phyloP scores from a whole-genome alignment of 2,329 filamentous ascomycete genomes.

The Lizonia empirigonia region DNA sequence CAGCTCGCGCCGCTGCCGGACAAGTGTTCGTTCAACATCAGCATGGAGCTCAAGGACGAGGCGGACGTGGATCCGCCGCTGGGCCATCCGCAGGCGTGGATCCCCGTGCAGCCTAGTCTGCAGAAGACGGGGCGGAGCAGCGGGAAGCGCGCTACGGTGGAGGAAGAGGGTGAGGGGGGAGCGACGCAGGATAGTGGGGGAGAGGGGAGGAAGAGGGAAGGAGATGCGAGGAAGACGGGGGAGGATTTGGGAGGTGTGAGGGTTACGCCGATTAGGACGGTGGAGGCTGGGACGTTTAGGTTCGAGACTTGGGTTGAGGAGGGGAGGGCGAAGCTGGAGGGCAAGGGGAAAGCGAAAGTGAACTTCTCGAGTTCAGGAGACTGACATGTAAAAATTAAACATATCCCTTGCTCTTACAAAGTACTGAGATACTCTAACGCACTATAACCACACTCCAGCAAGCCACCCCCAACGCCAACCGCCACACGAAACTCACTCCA shows the following conservation, averaged over 20 bases:
- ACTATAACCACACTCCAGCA: too few relatives aligned
- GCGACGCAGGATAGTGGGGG: slow-evolving; percentile 24
- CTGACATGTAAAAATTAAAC: slow-evolving; percentile 7
- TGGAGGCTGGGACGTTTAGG: slow-evolving; percentile 68
- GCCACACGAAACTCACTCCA: neutral
- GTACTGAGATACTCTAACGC: neutral
- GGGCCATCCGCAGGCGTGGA: slow-evolving; percentile 62
- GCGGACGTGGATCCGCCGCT: slow-evolving; percentile 55
- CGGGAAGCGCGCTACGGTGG: neutral
- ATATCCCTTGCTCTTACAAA: too few relatives aligned
- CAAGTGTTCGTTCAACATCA: slow-evolving; percentile 76
- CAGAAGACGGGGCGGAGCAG: slow-evolving; percentile 41
- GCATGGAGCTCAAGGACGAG: slow-evolving; percentile 71
- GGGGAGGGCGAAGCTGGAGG: slow-evolving; percentile 56
- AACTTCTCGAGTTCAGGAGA: slow-evolving; percentile 27
- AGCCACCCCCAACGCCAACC: neutral
- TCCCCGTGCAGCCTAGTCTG: slow-evolving; percentile 61
- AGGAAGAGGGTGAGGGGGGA: slow-evolving; percentile 12
- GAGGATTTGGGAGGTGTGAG: slow-evolving; percentile 57
- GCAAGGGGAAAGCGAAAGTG: slow-evolving; percentile 14
- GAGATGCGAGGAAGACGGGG: slow-evolving; percentile 26
- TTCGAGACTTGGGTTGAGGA: slow-evolving; percentile 76
- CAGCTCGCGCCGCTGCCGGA: slow-evolving; percentile 63
- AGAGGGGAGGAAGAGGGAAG: slow-evolving; percentile 15
- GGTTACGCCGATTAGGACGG: slow-evolving; percentile 65